A percentile compares a stretch with the other conserved stretches of the same genome.
phyloP scores from a whole-genome alignment of 208 protist genomes.

The Acanthamoeba healyi region DNA sequence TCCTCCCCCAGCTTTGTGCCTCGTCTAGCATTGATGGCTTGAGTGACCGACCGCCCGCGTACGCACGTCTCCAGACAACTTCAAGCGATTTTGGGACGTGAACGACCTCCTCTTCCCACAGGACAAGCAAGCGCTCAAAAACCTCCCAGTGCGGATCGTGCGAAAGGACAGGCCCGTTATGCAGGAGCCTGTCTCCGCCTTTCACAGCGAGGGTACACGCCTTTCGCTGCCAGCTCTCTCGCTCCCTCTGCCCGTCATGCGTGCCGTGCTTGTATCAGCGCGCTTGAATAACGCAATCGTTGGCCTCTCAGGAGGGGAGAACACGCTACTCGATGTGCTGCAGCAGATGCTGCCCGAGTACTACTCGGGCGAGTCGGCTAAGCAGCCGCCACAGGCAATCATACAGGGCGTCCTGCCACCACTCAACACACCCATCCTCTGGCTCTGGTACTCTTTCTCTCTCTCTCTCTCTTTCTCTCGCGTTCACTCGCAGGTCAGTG shows the following conservation, averaged over 20 bases:
- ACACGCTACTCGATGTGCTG: slow-evolving; percentile 39
- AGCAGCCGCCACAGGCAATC: slow-evolving; percentile 39
- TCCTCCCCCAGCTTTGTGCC: not conserved
- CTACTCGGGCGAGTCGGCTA: not conserved
- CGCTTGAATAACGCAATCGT: no score
- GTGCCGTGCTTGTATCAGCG: no score
- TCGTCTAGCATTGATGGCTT: no score
- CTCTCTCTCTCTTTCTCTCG: not conserved
- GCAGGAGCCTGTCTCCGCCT: slow-evolving; percentile 55
- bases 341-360: slow-evolving; percentile 56
- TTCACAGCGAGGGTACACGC: not conserved
- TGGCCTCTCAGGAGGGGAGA: not conserved
- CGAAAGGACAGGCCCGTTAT: slow-evolving; percentile 22
- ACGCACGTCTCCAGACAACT: not conserved
- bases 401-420: slow-evolving; percentile 45
- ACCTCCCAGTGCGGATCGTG: slow-evolving; percentile 43
- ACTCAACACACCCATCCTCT: slow-evolving; percentile 62
- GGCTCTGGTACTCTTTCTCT: not conserved
- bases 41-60: no score
- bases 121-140: slow-evolving; percentile 24
- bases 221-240: not conserved
- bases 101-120: slow-evolving; percentile 57
- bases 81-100: slow-evolving; percentile 73
- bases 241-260: not conserved
- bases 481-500: not conserved